Conservation (phyloP, 176 grass and related monocot species). For the Eleusine coracana region DNA sequence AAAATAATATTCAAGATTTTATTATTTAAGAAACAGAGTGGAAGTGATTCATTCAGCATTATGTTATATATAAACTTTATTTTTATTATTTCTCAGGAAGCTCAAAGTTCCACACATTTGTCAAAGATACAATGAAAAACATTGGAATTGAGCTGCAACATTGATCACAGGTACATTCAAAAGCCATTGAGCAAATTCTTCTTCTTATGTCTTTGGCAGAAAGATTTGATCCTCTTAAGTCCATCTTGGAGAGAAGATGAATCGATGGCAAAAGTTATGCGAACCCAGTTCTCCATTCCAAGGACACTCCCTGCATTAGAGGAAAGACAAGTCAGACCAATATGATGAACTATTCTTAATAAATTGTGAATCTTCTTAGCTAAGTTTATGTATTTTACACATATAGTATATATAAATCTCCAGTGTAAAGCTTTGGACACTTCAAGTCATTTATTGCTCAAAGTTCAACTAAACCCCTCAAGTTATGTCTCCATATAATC, state of each 20-base stretch:
- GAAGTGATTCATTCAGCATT: not conserved
- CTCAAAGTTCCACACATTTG: conserved; percentile 21
- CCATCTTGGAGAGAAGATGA: conserved; percentile 53
- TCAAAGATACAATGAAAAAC: not conserved
- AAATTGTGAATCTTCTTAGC: not conserved
- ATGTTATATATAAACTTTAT: not conserved
- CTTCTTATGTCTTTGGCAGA: conserved; percentile 47
- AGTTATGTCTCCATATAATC: too few relatives aligned
- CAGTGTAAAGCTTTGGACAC: too few relatives aligned
- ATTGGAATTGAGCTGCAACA: not conserved
- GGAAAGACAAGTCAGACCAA: not conserved
- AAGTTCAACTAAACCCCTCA: too few relatives aligned
- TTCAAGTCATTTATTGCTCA: too few relatives aligned
- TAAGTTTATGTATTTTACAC: not conserved
- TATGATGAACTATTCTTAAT: not conserved
- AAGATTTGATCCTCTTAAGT: conserved; percentile 53
- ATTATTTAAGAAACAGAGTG: not conserved
- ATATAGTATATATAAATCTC: not conserved
- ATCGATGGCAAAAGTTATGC: conserved; percentile 57
- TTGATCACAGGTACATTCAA: not conserved
- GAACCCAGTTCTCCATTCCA: conserved; percentile 55
- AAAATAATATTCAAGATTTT: not conserved
- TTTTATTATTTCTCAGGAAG: conserved; percentile 2
- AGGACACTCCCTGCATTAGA: conserved; percentile 46
- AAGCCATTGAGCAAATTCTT: conserved; percentile 31